These are phyloP conservation scores for Fusarium continuum DNA, from an alignment of 2,329 filamentous ascomycete species.

Conservation along the genomic window DNA sequence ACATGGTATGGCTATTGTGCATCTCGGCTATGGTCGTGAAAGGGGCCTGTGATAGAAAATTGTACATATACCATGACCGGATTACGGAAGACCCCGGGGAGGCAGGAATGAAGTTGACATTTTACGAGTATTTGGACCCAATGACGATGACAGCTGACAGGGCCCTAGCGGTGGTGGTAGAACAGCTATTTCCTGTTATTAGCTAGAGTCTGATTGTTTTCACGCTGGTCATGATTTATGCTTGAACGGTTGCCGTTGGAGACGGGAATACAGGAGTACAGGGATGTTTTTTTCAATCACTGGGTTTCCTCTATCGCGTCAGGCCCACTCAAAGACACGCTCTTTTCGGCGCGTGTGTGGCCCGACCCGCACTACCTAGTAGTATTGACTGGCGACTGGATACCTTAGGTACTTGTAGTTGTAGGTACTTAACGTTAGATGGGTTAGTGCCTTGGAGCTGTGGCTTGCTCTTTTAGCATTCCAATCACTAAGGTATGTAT, in stretches of 20 bases:
- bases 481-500: slow-evolving; percentile 13
- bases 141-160: neutral
- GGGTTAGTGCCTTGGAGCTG: slow-evolving; percentile 6
- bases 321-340: slow-evolving; percentile 12
- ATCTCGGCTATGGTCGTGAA: slow-evolving; percentile 39
- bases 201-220: neutral
- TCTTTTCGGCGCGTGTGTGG: slow-evolving; percentile 22
- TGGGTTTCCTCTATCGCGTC: slow-evolving; percentile 11
- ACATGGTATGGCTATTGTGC: slow-evolving; percentile 25
- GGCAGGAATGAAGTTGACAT: slow-evolving; percentile 46
- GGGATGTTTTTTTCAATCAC: slow-evolving; percentile 8
- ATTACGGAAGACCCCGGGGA: slow-evolving; percentile 44
- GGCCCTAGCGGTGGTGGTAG: neutral
- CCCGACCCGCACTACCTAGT: slow-evolving; percentile 15
- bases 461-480: slow-evolving; percentile 17
- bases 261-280: slow-evolving; percentile 19
- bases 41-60: slow-evolving; percentile 47
- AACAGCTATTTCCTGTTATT: neutral
- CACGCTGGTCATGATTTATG: slow-evolving; percentile 5
- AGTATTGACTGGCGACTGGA: neutral
- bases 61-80: slow-evolving; percentile 55
- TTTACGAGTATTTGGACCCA: slow-evolving; percentile 9
- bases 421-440: too few species aligned
- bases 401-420: too few species aligned
- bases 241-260: slow-evolving; percentile 33